Conservation (phyloP, 2,329 filamentous ascomycete species). For the Cercospora berteroae region DNA sequence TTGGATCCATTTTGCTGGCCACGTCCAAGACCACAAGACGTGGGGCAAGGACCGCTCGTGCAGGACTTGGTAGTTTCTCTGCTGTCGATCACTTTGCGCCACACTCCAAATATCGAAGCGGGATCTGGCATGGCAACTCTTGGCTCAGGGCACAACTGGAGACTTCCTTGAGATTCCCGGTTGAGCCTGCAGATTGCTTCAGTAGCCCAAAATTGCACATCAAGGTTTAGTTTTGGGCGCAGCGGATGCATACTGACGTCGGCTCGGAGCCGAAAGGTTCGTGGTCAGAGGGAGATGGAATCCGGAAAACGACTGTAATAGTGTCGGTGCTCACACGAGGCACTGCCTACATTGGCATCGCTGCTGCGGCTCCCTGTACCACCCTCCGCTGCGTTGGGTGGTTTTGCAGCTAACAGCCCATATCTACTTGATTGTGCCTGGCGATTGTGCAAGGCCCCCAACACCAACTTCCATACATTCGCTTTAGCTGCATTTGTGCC, state of each 20-base stretch:
- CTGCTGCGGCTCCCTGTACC: background rate
- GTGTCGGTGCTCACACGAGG: constrained; percentile 1
- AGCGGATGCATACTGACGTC: constrained; percentile 11
- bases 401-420: background rate
- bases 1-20: background rate
- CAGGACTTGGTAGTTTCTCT: background rate
- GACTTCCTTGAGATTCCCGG: background rate
- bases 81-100: constrained; percentile 7
- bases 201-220: background rate
- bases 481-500: constrained; percentile 6
- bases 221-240: constrained; percentile 7
- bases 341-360: constrained; percentile 16
- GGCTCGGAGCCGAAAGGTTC: constrained; percentile 11
- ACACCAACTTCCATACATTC: background rate
- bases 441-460: background rate
- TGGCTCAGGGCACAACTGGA: background rate
- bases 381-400: background rate
- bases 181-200: background rate
- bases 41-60: constrained; percentile 17
- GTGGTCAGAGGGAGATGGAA: background rate
- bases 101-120: constrained; percentile 10
- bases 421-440: constrained; percentile 3
- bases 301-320: constrained; percentile 1
- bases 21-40: constrained; percentile 7
- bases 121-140: constrained; percentile 4